These are phyloP conservation scores for Rutstroemia sp. DNA, from an alignment of 2,329 filamentous ascomycete genomes.

Conservation along the genomic window DNA sequence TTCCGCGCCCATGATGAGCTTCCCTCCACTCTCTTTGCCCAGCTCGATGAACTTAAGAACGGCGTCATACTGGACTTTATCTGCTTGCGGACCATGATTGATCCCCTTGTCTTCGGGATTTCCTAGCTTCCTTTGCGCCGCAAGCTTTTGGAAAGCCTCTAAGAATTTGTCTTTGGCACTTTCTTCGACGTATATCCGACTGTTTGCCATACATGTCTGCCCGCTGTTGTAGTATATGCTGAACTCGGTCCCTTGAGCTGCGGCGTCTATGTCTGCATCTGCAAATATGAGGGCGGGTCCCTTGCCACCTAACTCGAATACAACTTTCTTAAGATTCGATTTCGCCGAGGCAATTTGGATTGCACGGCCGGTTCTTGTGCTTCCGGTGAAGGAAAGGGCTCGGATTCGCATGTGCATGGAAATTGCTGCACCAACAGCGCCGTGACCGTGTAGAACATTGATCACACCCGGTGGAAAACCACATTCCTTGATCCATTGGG, in stretches of 20 bases:
- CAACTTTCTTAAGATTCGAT: constrained; percentile 34
- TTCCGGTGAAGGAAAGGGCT: constrained; percentile 26
- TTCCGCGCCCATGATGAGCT: constrained; percentile 30
- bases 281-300: constrained; percentile 35
- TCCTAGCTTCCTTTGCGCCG: constrained; percentile 32
- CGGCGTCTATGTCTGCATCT: constrained; percentile 35
- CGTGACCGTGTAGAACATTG: constrained; percentile 33
- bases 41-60: constrained; percentile 36
- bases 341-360: constrained; percentile 32
- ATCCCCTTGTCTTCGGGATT: constrained; percentile 29
- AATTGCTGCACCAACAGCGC: constrained; percentile 24
- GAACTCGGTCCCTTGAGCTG: constrained; percentile 38
- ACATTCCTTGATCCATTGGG: constrained; percentile 32
- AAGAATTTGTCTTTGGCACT: constrained; percentile 40
- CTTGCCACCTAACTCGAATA: constrained; percentile 37
- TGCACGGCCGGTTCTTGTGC: constrained; percentile 30
- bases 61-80: constrained; percentile 35
- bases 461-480: constrained; percentile 38
- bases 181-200: constrained; percentile 49
- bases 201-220: constrained; percentile 53
- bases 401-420: constrained; percentile 26
- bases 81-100: constrained; percentile 39
- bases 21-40: constrained; percentile 32
- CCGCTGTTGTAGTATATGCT: constrained; percentile 48
- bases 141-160: constrained; percentile 29